Conservation (phyloP, 495 filamentous ascomycete species). For the Penicillium cosmopolitanum region DNA sequence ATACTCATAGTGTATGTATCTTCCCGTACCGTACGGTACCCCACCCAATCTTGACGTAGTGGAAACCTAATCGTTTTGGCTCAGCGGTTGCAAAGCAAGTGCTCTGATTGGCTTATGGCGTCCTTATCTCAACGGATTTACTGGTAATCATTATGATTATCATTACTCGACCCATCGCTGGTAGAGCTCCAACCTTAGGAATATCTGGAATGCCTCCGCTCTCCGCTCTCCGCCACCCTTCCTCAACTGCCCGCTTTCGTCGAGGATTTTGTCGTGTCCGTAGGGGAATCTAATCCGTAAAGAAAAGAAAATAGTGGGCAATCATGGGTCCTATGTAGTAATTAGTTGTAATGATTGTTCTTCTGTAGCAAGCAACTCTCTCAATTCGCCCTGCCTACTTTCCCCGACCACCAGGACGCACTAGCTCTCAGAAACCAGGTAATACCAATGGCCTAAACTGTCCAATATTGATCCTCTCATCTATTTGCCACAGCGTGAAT, state of each 20-base stretch:
- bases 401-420: no score
- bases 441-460: neutral
- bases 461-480: neutral
- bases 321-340: neutral
- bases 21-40: no score
- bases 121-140: conserved; percentile 43
- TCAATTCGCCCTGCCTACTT: no score
- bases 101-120: conserved; percentile 35
- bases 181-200: conserved; percentile 4
- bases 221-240: neutral
- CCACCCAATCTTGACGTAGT: conserved; percentile 42
- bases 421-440: no score
- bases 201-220: conserved; percentile 21
- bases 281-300: no score
- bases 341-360: neutral
- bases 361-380: no score
- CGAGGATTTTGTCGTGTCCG: neutral
- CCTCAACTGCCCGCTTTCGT: conserved; percentile 13
- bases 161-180: conserved; percentile 23
- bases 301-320: neutral
- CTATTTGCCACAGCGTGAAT: conserved; percentile 36
- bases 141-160: conserved; percentile 38
- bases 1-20: no score
- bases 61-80: conserved; percentile 44
- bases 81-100: conserved; percentile 36